These are phyloP conservation scores for Dothideomycetes sp. DNA, from an alignment of 2,329 filamentous ascomycete genomes.

Conservation along the genomic window DNA sequence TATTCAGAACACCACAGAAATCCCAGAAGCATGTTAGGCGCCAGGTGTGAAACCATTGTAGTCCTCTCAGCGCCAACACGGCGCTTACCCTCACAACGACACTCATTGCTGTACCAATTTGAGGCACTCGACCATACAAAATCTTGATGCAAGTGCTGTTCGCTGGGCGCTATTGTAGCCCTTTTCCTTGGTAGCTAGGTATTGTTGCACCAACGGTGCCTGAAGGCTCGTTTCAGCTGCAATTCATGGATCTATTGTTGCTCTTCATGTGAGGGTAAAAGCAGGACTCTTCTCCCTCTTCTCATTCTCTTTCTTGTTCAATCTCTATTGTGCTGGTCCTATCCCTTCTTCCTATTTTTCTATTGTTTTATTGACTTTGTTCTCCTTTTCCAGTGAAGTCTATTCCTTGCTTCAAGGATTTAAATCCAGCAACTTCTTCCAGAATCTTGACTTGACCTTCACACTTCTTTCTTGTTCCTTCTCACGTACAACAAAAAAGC, in stretches of 20 bases:
- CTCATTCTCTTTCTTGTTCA: too few relatives aligned
- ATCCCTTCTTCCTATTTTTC: constrained; percentile 16
- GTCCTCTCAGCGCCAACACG: constrained; percentile 5
- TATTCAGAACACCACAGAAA: too few relatives aligned
- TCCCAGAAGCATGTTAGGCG: too few relatives aligned
- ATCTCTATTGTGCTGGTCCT: constrained; percentile 16
- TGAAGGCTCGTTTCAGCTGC: constrained; percentile 8
- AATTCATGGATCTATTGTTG: background rate
- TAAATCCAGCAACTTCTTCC: constrained; percentile 4
- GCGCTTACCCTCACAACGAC: constrained; percentile 12
- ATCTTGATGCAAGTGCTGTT: background rate
- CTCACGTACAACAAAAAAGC: too few relatives aligned
- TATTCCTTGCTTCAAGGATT: constrained; percentile 1
- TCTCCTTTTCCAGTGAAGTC: constrained; percentile 4
- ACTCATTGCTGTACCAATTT: constrained; percentile 8
- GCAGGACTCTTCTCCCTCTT: constrained; percentile 11
- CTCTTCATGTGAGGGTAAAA: too few relatives aligned
- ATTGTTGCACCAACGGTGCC: constrained; percentile 2
- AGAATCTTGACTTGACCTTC: background rate
- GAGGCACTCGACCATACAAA: background rate
- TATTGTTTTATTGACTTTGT: constrained; percentile 11
- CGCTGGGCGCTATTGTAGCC: background rate
- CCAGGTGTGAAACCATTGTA: constrained; percentile 7
- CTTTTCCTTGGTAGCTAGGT: too few relatives aligned
- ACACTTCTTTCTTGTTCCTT: constrained; percentile 5